Base-by-base conservation (phyloP, 2,329 filamentous ascomycete species). In the Ophiostoma montium region DNA sequence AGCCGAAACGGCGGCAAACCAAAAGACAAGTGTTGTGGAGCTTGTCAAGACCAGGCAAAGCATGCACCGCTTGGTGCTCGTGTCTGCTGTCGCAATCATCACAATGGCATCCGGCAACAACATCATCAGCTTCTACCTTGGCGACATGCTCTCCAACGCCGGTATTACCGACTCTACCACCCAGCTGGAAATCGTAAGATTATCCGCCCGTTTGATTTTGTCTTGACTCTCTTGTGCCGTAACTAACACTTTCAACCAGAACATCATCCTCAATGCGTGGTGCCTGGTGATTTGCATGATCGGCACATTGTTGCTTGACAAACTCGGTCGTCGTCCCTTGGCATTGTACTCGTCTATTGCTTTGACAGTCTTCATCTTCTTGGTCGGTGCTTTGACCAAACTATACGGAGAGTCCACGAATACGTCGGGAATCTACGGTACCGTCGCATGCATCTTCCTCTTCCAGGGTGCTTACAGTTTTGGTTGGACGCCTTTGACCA, bases 401-500 rank as follows among this genome's bases (percentile, higher is more conserved):
- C 11, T 27, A 1, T 53, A 49, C 15, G 47, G 47, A 9, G 15
- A 38, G n/a, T 38, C 36, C 2, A 27, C 27, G 18, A 43, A 52
- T n/a, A 48, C 19, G 13, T 53, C 52, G 11, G 52, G 50, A 2
- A 38, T 46, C 41, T 52, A 52, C 38, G 53, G 38, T 33, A 50
- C 51, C 7, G 48, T 76, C 13, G 71, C 70, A 19, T 70, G 75
- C 57, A 70, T 76, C 47, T 77, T 75, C 61, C 61, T 77, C 35
- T 75, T 75, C 52, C 70, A 70, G 1, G 69, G 71, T 51, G 64
- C 72, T 27, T 78, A 69, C 61, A 71, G 69, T 1, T 60, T 76
- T 49, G 69, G 66, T 23, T 71, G 68, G 64, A 71, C 70, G 21
- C 68, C 68, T 48, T 62, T 73, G 16, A 63, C 71, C 48, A 65